phyloP scores from a whole-genome alignment of 768 basidiomycete species.

The Termitomyces sp. region DNA sequence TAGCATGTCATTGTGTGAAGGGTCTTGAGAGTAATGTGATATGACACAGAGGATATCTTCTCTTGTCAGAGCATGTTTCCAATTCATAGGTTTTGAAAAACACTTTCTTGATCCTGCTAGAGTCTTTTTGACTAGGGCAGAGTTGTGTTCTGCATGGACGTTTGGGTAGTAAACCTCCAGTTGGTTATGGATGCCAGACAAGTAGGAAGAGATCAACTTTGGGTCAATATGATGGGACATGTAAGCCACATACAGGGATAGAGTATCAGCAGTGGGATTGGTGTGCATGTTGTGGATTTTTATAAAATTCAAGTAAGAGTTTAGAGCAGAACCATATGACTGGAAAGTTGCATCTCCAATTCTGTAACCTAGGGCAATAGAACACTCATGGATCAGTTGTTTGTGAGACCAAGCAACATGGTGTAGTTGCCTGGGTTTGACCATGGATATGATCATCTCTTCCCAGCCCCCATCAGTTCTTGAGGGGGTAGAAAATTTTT shows the following conservation, averaged over 20 bases:
- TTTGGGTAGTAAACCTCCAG: slow-evolving; percentile 28
- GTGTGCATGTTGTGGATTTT: background rate
- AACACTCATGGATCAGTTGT: slow-evolving; percentile 5
- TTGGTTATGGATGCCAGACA: slow-evolving; percentile 34
- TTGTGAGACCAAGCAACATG: slow-evolving; percentile 21
- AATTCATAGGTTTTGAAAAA: background rate
- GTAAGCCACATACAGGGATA: slow-evolving; percentile 25
- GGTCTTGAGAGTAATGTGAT: too few relatives aligned
- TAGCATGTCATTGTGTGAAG: too few relatives aligned
- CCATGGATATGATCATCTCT: background rate
- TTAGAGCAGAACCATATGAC: slow-evolving; percentile 17
- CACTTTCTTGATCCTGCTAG: background rate
- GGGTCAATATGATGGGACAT: slow-evolving; percentile 29
- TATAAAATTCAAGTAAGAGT: background rate
- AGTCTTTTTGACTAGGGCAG: background rate
- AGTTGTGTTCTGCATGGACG: slow-evolving; percentile 15
- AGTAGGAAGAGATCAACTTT: slow-evolving; percentile 16
- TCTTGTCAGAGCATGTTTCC: background rate
- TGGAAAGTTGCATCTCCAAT: slow-evolving; percentile 20
- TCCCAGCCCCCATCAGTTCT: background rate
- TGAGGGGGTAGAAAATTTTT: background rate
- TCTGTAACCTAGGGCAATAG: slow-evolving; percentile 10
- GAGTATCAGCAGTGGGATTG: slow-evolving; percentile 15
- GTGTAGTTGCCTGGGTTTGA: slow-evolving; percentile 21
- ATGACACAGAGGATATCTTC: background rate